phyloP scores from a whole-genome alignment of 345 rosid genomes.

The Erysimum cheiranthoides region DNA sequence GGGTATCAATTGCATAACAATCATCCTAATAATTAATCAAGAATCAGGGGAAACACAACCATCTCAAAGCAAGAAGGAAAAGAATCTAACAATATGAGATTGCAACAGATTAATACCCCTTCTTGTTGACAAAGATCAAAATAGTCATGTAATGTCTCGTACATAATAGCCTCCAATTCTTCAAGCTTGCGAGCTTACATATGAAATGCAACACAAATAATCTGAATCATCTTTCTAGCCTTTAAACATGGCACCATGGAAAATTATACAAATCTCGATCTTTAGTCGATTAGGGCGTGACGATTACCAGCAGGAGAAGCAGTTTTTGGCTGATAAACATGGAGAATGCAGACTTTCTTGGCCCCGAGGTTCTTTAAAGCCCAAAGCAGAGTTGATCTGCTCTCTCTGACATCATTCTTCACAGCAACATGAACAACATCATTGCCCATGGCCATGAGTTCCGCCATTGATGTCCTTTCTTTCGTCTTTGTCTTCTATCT shows the following conservation, averaged over 20 bases:
- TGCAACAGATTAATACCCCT: constrained; percentile 43
- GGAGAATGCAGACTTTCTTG: constrained; percentile 56
- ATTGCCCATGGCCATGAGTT: constrained; percentile 37
- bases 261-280: constrained; percentile 1
- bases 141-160: constrained; percentile 46
- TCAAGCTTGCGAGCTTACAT: constrained; percentile 35
- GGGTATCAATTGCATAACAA: neutral
- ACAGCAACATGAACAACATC: constrained; percentile 68
- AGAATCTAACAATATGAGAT: constrained; percentile 9
- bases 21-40: neutral
- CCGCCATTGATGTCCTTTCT: constrained; percentile 43
- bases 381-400: constrained; percentile 60
- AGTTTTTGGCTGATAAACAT: constrained; percentile 56
- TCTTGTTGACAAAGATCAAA: constrained; percentile 47
- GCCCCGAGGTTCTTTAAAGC: constrained; percentile 54
- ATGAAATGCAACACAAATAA: constrained; percentile 11
- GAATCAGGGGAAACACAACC: neutral
- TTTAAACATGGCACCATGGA: neutral
- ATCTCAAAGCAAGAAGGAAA: constrained; percentile 3
- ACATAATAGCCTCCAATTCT: constrained; percentile 47
- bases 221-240: neutral
- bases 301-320: constrained; percentile 47
- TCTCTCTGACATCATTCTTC: constrained; percentile 56
- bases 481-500: constrained; percentile 30
- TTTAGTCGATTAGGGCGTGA: neutral